Evolutionary conservation across 441 rosid species (phyloP), one percentile per base, ranked within the genome.

Genomic region (Rhodomyrtus psidioides): DNA sequence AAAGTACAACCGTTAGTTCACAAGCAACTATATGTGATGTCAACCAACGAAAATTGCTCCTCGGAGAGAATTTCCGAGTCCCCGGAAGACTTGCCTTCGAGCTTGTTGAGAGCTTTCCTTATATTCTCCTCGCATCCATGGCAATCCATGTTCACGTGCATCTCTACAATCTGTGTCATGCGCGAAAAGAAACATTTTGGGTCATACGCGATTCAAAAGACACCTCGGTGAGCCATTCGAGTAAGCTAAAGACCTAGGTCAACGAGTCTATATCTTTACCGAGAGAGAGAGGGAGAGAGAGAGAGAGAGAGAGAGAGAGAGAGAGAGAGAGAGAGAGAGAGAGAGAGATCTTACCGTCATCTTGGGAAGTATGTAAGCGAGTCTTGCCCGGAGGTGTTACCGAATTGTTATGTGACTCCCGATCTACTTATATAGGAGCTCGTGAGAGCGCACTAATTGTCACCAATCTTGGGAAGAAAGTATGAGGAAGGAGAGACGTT

Each of bases 111-210:
- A 53, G 87, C 84, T 49, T 86, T 86, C 85, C 84, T 60, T 23
- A 82, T 82, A 53, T 86, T 86, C 75, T 82, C 9, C 87, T 60
- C 87, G 19, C 87, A 82, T 34, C 87, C 87, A 9, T 53, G 79
- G 53, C 87, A 86, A 54, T 82, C 84, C 56, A 86, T 86, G 53
- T 86, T 84, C 1, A 86, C 87, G 8, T 86, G 79, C 87, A 86
- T 86, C 87, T 86, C 87, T 39, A 86, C 60, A 60, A 86, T 74
- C 87, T 86, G 87, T 39, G 53, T 1, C 15, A 55, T 27, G 9
- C 34, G 51, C 14, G n/a, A 44, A 46, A 82, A 6, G 51, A n/a
- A 53, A 59, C 19, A 42, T 49, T 17, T 19, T 17, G 28, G 12
- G 19, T 27, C 42, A 53, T 3, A 2, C 24, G 24, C 28, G 17